phyloP scores from a whole-genome alignment of 2,329 filamentous ascomycete genomes.

The Aureobasidium sp. region DNA sequence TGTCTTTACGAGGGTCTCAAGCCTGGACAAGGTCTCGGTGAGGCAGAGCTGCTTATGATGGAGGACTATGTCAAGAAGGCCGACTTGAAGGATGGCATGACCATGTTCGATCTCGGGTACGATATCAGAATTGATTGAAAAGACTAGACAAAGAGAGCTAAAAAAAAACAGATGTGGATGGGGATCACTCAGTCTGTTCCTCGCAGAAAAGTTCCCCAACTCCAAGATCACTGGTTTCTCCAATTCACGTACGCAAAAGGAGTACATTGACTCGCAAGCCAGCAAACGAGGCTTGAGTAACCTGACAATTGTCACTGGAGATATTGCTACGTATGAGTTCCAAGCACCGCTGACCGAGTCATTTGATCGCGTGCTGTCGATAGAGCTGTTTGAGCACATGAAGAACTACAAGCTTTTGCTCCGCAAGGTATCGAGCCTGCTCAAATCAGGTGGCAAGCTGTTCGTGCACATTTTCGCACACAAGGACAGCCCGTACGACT shows the following conservation, averaged over 20 bases:
- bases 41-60: constrained; percentile 59
- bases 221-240: constrained; percentile 58
- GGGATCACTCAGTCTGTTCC: constrained; percentile 57
- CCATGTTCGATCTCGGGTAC: constrained; percentile 54
- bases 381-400: constrained; percentile 70
- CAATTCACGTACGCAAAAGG: constrained; percentile 60
- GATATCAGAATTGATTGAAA: constrained; percentile 8
- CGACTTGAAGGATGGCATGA: constrained; percentile 51
- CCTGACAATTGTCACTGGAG: constrained; percentile 55
- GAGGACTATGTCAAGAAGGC: constrained; percentile 54
- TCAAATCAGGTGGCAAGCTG: constrained; percentile 56
- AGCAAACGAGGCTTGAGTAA: constrained; percentile 49
- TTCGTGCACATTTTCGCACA: constrained; percentile 64
- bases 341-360: constrained; percentile 21
- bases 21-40: constrained; percentile 27
- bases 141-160: neutral
- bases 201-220: constrained; percentile 56
- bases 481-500: constrained; percentile 58
- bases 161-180: constrained; percentile 51
- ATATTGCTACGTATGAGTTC: constrained; percentile 60
- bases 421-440: constrained; percentile 51
- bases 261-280: constrained; percentile 55
- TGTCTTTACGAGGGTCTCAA: constrained; percentile 57
- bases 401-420: constrained; percentile 64
- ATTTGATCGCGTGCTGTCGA: constrained; percentile 59